Evolutionary conservation across 345 rosid species (phyloP).

Genomic region (Rhodomyrtus tomentosa): DNA sequence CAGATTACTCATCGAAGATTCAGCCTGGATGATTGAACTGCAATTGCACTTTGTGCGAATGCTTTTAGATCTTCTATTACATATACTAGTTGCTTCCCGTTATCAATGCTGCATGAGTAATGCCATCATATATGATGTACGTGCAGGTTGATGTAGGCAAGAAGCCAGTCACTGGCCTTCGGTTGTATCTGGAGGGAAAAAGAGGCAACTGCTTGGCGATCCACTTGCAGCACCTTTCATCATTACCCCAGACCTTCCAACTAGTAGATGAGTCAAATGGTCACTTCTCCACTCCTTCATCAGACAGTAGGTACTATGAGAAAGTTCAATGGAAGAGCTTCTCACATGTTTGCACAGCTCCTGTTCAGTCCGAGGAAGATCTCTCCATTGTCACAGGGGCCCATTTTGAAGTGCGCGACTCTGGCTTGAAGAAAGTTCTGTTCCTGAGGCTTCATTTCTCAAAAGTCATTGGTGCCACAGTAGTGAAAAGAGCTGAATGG

Average conservation of each 20-base stretch:
- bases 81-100: background rate
- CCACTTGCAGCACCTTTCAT: conserved; percentile 43
- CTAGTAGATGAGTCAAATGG: conserved; percentile 16
- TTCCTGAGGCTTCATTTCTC: conserved; percentile 35
- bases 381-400: conserved; percentile 39
- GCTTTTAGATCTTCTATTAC: background rate
- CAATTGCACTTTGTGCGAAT: background rate
- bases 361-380: conserved; percentile 29
- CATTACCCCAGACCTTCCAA: conserved; percentile 37
- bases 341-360: conserved; percentile 40
- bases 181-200: conserved; percentile 40
- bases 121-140: background rate
- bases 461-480: conserved; percentile 18
- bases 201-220: conserved; percentile 35
- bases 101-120: background rate
- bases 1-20: background rate
- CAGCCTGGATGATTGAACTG: background rate
- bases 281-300: background rate
- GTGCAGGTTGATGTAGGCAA: conserved; percentile 38
- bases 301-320: conserved; percentile 16
- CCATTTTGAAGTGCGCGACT: conserved; percentile 26
- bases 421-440: conserved; percentile 24
- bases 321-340: conserved; percentile 43
- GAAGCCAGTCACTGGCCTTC: conserved; percentile 39
- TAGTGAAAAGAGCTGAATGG: conserved; percentile 24